phyloP scores from a whole-genome alignment of 148 eudicot species.

The Silene latifolia region DNA sequence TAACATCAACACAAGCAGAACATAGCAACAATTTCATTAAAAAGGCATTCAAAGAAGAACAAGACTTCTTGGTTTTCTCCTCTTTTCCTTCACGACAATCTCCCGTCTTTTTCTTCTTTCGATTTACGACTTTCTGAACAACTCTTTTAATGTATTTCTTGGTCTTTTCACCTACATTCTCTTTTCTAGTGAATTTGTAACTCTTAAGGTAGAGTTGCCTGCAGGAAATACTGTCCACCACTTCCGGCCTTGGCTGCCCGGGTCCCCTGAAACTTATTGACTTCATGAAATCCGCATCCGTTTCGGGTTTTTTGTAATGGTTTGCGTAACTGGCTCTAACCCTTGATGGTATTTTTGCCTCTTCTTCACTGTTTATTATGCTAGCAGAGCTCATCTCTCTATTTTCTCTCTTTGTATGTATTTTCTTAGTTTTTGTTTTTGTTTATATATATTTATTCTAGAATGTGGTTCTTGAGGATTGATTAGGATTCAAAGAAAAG shows the following conservation, averaged over 20 bases:
- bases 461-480: too few relatives aligned
- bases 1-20: constrained; percentile 39
- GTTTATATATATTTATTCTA: background rate
- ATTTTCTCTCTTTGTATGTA: too few relatives aligned
- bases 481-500: background rate
- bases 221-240: constrained; percentile 75
- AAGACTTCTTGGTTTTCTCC: constrained; percentile 8
- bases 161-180: constrained; percentile 50
- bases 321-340: constrained; percentile 57
- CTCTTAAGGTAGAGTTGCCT: constrained; percentile 67
- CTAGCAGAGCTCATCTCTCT: background rate
- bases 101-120: background rate
- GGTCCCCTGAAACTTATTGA: constrained; percentile 36
- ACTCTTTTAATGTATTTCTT: constrained; percentile 53
- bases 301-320: constrained; percentile 80
- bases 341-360: constrained; percentile 33
- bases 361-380: constrained; percentile 27
- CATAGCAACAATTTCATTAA: constrained; percentile 36
- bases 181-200: constrained; percentile 70
- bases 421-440: too few relatives aligned
- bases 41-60: constrained; percentile 30
- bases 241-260: constrained; percentile 33
- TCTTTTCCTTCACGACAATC: background rate
- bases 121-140: constrained; percentile 32
- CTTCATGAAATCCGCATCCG: constrained; percentile 62